Evolutionary conservation across 441 rosid species (phyloP).

Genomic region (Breynia disticha): DNA sequence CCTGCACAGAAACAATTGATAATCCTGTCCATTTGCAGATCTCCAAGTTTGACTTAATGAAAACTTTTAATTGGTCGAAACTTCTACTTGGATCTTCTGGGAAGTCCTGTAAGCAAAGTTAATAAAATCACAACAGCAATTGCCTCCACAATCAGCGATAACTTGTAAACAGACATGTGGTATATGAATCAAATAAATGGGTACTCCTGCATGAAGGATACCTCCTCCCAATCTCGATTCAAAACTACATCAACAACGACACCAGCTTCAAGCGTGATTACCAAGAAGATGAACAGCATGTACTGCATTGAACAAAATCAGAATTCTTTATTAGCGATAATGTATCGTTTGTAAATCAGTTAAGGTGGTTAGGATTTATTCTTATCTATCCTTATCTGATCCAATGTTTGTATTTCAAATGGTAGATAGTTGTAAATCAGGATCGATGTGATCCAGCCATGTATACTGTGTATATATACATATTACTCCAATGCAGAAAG

Average conservation of each 20-base stretch:
- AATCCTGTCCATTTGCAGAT: constrained; percentile 85
- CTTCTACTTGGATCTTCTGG: constrained; percentile 75
- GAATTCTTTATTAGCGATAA: no score
- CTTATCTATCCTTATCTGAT: no score
- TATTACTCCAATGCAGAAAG: no score
- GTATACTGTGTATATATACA: no score
- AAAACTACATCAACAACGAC: constrained; percentile 63
- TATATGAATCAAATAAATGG: neutral
- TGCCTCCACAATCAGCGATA: constrained; percentile 3
- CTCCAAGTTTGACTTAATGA: constrained; percentile 53
- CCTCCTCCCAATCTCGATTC: constrained; percentile 80
- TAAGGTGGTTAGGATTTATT: no score
- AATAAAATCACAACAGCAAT: constrained; percentile 6
- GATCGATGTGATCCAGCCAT: no score
- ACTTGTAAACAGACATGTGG: neutral
- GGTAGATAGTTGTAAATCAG: no score
- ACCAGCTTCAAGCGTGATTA: constrained; percentile 72
- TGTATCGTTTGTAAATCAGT: no score
- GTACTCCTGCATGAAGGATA: constrained; percentile 12
- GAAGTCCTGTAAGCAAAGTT: constrained; percentile 46
- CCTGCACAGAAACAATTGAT: constrained; percentile 59
- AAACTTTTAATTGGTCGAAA: constrained; percentile 47
- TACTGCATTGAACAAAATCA: constrained; percentile 44
- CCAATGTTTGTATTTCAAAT: no score
- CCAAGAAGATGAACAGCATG: constrained; percentile 56